Evolutionary conservation across 2,329 filamentous ascomycete genomes (phyloP), one percentile per base, ranked within the genome.

Genomic region (Ceratocystis smalleyi): DNA sequence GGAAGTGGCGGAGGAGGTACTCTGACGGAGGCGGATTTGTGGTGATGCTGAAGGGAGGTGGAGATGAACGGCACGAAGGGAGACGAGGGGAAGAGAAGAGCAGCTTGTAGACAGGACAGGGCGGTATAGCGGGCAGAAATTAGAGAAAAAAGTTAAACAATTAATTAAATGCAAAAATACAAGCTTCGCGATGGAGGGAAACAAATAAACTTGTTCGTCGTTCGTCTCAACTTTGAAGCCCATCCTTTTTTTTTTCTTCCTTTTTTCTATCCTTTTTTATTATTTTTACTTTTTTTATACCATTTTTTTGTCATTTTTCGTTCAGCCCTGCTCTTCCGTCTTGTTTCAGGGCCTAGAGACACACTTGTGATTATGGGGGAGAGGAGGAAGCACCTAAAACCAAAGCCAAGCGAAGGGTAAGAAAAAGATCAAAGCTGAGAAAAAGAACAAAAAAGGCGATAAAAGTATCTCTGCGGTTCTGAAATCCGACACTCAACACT

Each of bases 101-200:
- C 17, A 19, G 45, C 10, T 40, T n/a, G 45, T 7, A 47, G 45
- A 47, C 45, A 47, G 6, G 19, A 47, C 45, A 47, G 45, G 6
- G 47, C 47, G 24, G 24, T 24, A 5, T 6, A 51, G 47, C 4
- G 47, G 12, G 47, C 4, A 51, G 8, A 51, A 15, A 40, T 40
- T 15, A 49, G n/a, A n/a, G 22, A 49, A 19, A 62, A 51, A 43
- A 68, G n/a, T 61, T 61, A 22, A 60, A 64, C 5, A 19, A 57
- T 55, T 43, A 7, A 57, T 3, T 19, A 60, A 67, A 63, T 40
- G 1, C 57, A 10, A 45, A 30, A 45, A 65, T 35, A 64, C 59
- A 22, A 60, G 35, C 12, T 12, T 17, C 22, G 54, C 32, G 47
- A 40, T 40, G 40, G 10, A 54, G 43, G 22, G 47, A 45, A 22